Evolutionary conservation across 768 basidiomycete genomes (phyloP), one percentile per base, ranked within the genome.

Genomic region (Amanita pseudoporphyria): DNA sequence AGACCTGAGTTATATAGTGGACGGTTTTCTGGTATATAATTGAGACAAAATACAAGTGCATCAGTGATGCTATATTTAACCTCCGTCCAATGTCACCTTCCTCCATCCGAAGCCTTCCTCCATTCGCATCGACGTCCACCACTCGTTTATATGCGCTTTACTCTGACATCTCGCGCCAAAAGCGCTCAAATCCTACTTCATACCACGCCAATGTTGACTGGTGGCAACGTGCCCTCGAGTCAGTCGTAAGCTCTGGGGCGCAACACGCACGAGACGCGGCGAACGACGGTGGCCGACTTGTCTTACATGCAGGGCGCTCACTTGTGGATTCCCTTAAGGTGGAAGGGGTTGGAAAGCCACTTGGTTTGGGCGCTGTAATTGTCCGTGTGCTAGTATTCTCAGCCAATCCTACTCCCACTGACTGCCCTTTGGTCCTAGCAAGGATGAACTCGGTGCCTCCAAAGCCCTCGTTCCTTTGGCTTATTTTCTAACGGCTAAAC

Each of bases 101-200:
- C 16, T 60, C 49, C 31, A 54, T 58, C 41, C 55, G 57, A 24
- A 55, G 67, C 6, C 65, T 77, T 10, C 64, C 71, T 5, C 71
- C 80, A 21, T 82, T 74, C 54, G 61, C 66, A 7, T 65, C 68
- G 0, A 69, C 74, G 2, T 76, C 80, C 0, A 60, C 63, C 1
- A 67, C 75, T 19, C 80, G 87, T 6, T 70, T 90, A 0, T 81
- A 86, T 53, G 79, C 91, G 0, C 71, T 97, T 6, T 97, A 94
- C 66, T 86, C 92, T 6, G 91, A 94, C 60, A 81, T 94, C 51
- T 80, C 87, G 0, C 72, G 81, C 10, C 90, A 94, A 66, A 88
- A 85, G 57, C 70, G 79, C 42, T 84, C 89, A 1, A 94, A 97
- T 62, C 86, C 90, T 0, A 75, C 84, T 1, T 82, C 88, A 3